Conservation (phyloP, 345 rosid genomes). For the Conringia planisiliqua region DNA sequence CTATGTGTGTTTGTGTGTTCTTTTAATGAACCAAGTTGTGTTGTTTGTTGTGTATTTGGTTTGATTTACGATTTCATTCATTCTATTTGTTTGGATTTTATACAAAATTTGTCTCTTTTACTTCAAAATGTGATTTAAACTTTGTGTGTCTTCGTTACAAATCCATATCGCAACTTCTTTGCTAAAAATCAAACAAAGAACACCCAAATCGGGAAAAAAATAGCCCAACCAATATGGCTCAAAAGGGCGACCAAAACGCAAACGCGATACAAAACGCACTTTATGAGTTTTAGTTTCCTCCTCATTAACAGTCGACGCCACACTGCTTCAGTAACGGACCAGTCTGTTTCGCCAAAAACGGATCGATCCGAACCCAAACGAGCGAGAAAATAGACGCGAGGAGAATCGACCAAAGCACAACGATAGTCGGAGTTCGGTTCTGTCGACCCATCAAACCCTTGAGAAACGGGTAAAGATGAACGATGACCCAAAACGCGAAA, state of each 20-base stretch:
- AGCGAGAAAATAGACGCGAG: conserved; percentile 90
- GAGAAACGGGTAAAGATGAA: conserved; percentile 94
- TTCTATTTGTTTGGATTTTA: conserved; percentile 15
- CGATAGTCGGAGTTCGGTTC: conserved; percentile 93
- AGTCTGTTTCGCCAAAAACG: conserved; percentile 85
- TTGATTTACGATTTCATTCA: conserved; percentile 2
- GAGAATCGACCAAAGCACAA: conserved; percentile 83
- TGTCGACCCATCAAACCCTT: conserved; percentile 95
- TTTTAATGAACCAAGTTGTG: neutral
- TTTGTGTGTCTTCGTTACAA: neutral
- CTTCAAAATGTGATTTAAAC: neutral
- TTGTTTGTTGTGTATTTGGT: neutral
- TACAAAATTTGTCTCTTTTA: neutral
- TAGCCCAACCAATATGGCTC: neutral
- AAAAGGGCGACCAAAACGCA: conserved; percentile 11
- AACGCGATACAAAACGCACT: neutral
- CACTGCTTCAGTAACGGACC: conserved; percentile 90
- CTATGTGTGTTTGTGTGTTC: neutral
- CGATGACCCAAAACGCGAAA: conserved; percentile 89
- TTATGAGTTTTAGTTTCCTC: neutral
- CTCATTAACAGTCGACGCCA: conserved; percentile 74
- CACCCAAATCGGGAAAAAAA: neutral
- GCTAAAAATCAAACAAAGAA: neutral
- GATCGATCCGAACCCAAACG: conserved; percentile 94
- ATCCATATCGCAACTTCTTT: neutral